Evolutionary conservation across 2,329 filamentous ascomycete genomes (phyloP).

Genomic region (Aspergillus sp.): DNA sequence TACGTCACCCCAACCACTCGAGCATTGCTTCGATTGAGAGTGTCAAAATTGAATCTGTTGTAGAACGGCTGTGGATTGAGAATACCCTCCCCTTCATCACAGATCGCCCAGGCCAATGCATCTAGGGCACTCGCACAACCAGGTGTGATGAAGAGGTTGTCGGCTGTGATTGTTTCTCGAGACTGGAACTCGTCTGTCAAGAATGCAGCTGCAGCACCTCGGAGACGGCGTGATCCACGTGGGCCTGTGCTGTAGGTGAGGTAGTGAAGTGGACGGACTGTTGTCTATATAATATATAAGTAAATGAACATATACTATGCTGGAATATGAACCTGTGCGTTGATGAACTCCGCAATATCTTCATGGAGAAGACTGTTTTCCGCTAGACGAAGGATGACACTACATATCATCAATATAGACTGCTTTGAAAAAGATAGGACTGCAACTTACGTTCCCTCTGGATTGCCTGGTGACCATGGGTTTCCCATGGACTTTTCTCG

Average conservation of each 20-base stretch:
- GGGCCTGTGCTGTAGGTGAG: conserved; percentile 26
- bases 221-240: conserved; percentile 20
- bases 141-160: conserved; percentile 20
- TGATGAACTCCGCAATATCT: conserved; percentile 4
- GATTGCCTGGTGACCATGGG: conserved; percentile 7
- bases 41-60: conserved; percentile 20
- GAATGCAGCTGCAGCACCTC: conserved; percentile 15
- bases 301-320: neutral
- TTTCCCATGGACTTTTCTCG: conserved; percentile 8
- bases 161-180: conserved; percentile 7
- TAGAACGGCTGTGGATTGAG: conserved; percentile 26
- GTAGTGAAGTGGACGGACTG: conserved; percentile 3
- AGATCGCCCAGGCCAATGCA: conserved; percentile 19
- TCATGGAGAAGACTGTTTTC: conserved; percentile 9
- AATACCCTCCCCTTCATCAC: conserved; percentile 22
- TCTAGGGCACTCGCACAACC: conserved; percentile 22
- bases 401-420: neutral
- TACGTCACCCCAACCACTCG: conserved; percentile 5
- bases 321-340: conserved; percentile 2
- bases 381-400: conserved; percentile 7
- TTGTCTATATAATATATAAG: neutral
- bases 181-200: conserved; percentile 15
- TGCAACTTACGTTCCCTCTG: conserved; percentile 4
- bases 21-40: conserved; percentile 9
- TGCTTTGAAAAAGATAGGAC: neutral